These are phyloP conservation scores for Tolypocladium sp. DNA, from an alignment of 2,329 filamentous ascomycete genomes.

Conservation along the genomic window DNA sequence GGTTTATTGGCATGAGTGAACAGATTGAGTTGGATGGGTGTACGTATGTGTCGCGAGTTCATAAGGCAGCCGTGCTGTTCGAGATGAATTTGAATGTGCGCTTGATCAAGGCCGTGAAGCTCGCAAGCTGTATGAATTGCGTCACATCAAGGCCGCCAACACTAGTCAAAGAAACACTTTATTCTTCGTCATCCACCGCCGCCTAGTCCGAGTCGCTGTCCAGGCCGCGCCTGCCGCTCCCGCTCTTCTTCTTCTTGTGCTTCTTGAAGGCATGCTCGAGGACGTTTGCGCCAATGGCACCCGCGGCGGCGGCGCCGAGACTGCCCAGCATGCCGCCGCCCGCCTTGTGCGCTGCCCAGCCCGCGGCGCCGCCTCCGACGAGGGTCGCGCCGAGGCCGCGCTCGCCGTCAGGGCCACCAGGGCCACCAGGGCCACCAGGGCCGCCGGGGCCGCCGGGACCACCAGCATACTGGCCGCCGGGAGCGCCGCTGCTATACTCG, in stretches of 20 bases:
- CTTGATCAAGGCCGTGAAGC: background rate
- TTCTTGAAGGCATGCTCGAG: conserved; percentile 33
- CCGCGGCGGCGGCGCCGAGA: conserved; percentile 39
- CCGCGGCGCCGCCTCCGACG: conserved; percentile 43
- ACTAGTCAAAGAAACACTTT: too few species aligned
- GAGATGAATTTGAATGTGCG: background rate
- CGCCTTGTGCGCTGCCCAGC: conserved; percentile 42
- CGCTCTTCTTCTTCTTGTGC: conserved; percentile 23
- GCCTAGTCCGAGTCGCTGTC: conserved; percentile 18
- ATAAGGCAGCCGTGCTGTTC: background rate
- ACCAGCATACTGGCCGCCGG: conserved; percentile 9
- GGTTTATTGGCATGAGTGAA: background rate
- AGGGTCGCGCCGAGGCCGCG: conserved; percentile 46
- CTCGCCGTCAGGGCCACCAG: conserved; percentile 29
- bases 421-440: conserved; percentile 14
- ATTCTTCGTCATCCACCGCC: too few species aligned
- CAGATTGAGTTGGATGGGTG: background rate
- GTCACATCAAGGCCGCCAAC: background rate
- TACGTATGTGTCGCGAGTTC: background rate
- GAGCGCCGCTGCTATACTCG: conserved; percentile 8
- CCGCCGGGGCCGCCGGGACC: conserved; percentile 11
- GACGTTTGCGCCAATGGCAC: conserved; percentile 46
- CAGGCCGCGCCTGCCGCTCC: conserved; percentile 9
- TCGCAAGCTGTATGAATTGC: background rate
- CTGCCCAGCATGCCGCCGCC: conserved; percentile 43